Evolutionary conservation across 78 protist genomes (phyloP).

Genomic region (Dictyostelium capitatum): DNA sequence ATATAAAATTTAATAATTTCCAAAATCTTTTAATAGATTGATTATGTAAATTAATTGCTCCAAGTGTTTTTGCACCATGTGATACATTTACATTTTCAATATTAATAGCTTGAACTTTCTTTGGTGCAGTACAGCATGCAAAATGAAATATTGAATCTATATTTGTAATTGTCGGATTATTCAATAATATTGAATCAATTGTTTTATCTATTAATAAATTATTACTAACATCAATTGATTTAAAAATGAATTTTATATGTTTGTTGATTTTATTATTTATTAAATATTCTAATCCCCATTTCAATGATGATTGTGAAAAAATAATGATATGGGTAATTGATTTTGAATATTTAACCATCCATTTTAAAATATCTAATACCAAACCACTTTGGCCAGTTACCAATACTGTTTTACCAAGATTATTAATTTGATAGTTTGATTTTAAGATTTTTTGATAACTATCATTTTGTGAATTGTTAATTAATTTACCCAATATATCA

Average conservation of each 20-base stretch:
- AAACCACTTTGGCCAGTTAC: slow-evolving; percentile 12
- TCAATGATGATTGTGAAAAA: slow-evolving; percentile 15
- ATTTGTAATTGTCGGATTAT: not conserved
- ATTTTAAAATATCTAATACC: not conserved
- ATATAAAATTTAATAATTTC: not conserved
- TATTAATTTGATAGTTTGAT: not conserved
- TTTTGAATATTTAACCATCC: not conserved
- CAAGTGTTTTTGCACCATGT: slow-evolving; percentile 14
- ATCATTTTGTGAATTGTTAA: too few relatives aligned
- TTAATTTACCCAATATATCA: not conserved
- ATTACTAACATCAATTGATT: slow-evolving; percentile 19
- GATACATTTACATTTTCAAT: not conserved
- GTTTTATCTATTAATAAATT: not conserved
- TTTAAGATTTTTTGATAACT: not conserved
- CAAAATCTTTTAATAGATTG: not conserved
- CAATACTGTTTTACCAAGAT: not conserved
- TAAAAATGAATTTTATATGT: not conserved
- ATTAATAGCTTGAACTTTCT: not conserved
- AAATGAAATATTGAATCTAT: not conserved
- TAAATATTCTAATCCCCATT: slow-evolving; percentile 3
- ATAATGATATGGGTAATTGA: not conserved
- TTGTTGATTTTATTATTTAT: not conserved
- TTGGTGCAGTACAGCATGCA: not conserved
- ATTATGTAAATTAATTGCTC: slow-evolving; percentile 16
- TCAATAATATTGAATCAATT: not conserved